phyloP scores from a whole-genome alignment of 1,284 basidiomycete genomes.

The Boletus sp. region DNA sequence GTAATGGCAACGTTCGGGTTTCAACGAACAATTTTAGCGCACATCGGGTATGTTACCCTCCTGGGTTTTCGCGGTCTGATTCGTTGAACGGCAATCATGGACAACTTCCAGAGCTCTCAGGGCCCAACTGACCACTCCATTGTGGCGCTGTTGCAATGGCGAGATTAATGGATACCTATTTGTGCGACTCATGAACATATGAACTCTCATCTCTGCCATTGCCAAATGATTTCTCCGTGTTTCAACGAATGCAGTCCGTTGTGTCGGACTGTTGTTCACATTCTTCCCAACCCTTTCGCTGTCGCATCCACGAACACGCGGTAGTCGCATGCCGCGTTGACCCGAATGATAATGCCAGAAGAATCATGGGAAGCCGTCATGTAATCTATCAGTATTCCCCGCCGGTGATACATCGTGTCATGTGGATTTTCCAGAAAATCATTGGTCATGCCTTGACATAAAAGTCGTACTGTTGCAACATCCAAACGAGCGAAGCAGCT shows the following conservation, averaged over 20 bases:
- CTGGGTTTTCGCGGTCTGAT: background rate
- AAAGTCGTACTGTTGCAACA: conserved; percentile 72
- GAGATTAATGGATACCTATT: too few relatives aligned
- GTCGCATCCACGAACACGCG: background rate
- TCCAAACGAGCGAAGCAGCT: conserved; percentile 78
- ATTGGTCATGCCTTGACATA: conserved; percentile 47
- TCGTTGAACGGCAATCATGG: conserved; percentile 5
- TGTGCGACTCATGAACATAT: background rate
- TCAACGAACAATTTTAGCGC: conserved; percentile 3
- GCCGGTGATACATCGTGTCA: conserved; percentile 1
- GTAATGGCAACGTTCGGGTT: conserved; percentile 17
- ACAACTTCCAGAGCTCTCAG: conserved; percentile 1
- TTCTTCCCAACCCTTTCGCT: background rate
- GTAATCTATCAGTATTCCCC: conserved; percentile 1
- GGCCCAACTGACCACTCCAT: background rate
- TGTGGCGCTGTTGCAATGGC: background rate
- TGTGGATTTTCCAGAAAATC: background rate
- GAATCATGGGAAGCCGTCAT: background rate
- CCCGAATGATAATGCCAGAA: conserved; percentile 5
- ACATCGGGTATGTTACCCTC: background rate
- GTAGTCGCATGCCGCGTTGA: conserved; percentile 9
- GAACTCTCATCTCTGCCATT: background rate
- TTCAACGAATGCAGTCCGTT: conserved; percentile 13
- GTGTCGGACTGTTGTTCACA: conserved; percentile 1
- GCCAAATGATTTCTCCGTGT: conserved; percentile 8